phyloP scores from a whole-genome alignment of 768 basidiomycete species.

The Cubamyces sp. region DNA sequence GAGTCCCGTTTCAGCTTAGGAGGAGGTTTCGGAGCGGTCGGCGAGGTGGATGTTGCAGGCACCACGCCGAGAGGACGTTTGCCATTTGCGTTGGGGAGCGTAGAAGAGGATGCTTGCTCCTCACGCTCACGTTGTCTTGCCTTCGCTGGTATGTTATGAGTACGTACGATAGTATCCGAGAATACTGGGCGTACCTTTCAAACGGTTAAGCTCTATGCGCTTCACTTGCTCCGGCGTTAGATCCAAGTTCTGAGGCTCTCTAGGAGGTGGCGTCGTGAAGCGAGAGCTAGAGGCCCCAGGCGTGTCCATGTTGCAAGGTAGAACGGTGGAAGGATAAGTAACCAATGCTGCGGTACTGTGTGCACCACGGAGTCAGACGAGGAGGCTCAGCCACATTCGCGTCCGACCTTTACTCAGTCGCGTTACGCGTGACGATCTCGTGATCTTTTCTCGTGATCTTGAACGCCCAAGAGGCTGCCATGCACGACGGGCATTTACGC shows the following conservation, averaged over 20 bases:
- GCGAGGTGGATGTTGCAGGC: conserved; percentile 61
- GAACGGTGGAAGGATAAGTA: too few relatives aligned
- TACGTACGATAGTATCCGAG: not conserved
- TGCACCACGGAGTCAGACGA: too few relatives aligned
- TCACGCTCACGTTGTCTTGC: conserved; percentile 72
- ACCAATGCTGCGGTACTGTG: too few relatives aligned
- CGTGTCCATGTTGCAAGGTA: conserved; percentile 1
- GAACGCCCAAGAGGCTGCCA: too few relatives aligned
- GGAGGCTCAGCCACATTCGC: conserved; percentile 11
- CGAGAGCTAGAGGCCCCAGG: conserved; percentile 17
- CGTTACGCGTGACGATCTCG: not conserved
- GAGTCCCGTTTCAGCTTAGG: conserved; percentile 71
- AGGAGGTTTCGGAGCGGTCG: conserved; percentile 55
- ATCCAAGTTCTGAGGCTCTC: conserved; percentile 24
- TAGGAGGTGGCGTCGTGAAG: conserved; percentile 45
- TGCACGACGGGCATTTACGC: too few relatives aligned
- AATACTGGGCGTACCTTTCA: conserved; percentile 56
- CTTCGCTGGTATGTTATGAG: conserved; percentile 56
- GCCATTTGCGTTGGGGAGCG: conserved; percentile 62
- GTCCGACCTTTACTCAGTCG: not conserved
- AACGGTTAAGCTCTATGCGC: conserved; percentile 76
- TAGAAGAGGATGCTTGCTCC: conserved; percentile 52
- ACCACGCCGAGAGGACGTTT: conserved; percentile 71
- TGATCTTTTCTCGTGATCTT: too few relatives aligned
- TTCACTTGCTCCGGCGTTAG: conserved; percentile 71